Base-by-base conservation (phyloP, 352 stramenopile species). In the Pythium aquatile region DNA sequence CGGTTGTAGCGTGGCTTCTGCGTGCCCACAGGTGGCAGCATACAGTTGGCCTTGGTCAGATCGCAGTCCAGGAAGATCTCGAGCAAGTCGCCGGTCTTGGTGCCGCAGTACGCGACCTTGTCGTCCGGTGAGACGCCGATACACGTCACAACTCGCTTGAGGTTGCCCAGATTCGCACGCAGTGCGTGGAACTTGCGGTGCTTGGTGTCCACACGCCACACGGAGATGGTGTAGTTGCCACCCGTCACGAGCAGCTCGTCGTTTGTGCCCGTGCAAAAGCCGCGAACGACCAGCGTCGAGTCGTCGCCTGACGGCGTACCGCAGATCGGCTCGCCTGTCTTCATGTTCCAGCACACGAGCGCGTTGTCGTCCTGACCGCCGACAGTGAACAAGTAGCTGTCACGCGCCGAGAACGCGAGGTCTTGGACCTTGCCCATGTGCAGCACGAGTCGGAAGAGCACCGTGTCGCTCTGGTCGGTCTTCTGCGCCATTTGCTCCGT, bases 321-420 rank as follows among this genome's bases (percentile, higher is more conserved):
- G 65, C 94, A 98, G 57, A 99, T 89, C 26, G 91, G 81, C 57
- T 91, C 79, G 32, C 94, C 93, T 1, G 70, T 93, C 37, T 75
- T 63, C 68, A 97, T 91, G 72, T 98, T 91, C 96, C 96, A 99
- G 62, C 98, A 96, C 28, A 99, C 96, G 40, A 99, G 80, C 37
- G 94, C 90, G 72, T 99, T 99, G 76, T 99, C 96, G 75, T 99
- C 96, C 64, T 98, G 91, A 17, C 96, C 96, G 29, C 96, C 96
- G 20, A 98, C 77, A 7, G 94, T 97, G 48, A 91, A 93, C 16
- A 99, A 75, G 60, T 92, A 98, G 40, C 78, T 83, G 59, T 94
- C 88, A 63, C 87, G 73, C 1, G 80, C 77, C 14, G 84, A 97
- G 67, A 99, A 99, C 8, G 93, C 79, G 57, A 99, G 69, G 52